Conservation (phyloP, 257 asterid species). For the Voacanga thouarsii region DNA sequence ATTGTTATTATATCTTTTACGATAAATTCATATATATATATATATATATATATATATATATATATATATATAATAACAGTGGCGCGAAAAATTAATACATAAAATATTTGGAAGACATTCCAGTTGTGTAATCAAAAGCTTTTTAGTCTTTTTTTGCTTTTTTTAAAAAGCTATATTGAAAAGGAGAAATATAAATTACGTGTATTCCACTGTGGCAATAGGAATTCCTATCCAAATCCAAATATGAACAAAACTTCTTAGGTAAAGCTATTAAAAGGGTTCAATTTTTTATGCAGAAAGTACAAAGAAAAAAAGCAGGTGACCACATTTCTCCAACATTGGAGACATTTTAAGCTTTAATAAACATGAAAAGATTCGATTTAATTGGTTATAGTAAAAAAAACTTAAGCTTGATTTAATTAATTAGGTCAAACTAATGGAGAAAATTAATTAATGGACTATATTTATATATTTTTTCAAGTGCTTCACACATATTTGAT, state of each 20-base stretch:
- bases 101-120: neutral
- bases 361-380: neutral
- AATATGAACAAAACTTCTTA: neutral
- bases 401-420: neutral
- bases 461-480: neutral
- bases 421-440: neutral
- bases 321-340: conserved; percentile 2
- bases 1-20: too few species aligned
- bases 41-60: too few species aligned
- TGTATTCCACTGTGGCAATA: conserved; percentile 10
- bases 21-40: too few species aligned
- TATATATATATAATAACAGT: too few species aligned
- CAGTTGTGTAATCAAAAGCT: neutral
- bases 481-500: conserved; percentile 14
- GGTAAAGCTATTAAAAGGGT: conserved; percentile 3
- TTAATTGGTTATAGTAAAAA: conserved; percentile 2
- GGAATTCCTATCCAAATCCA: conserved; percentile 17
- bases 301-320: neutral
- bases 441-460: neutral
- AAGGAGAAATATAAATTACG: conserved; percentile 8
- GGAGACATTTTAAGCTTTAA: neutral
- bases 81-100: neutral
- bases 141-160: neutral
- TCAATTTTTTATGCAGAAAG: neutral
- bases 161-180: neutral